These are phyloP conservation scores for Truncatella angustata DNA, from an alignment of 2,329 filamentous ascomycete genomes.

Conservation along the genomic window DNA sequence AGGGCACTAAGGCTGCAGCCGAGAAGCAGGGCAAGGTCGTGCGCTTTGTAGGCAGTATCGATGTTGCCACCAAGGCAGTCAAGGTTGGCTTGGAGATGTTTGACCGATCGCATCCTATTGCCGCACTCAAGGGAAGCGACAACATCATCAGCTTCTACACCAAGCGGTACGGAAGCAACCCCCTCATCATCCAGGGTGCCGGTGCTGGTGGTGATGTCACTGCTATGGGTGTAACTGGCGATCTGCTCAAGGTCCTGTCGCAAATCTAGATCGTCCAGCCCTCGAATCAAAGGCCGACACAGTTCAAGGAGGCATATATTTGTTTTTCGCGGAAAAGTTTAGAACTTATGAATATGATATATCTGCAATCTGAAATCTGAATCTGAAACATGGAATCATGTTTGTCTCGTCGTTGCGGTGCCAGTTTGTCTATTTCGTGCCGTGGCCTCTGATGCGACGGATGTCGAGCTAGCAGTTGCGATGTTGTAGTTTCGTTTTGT, in stretches of 20 bases:
- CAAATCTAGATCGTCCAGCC: constrained; percentile 63
- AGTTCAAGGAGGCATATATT: no score
- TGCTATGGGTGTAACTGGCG: constrained; percentile 94
- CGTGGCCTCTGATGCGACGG: background rate
- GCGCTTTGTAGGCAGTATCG: constrained; percentile 90
- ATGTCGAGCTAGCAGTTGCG: background rate
- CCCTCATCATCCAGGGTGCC: constrained; percentile 90
- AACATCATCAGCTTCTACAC: constrained; percentile 99
- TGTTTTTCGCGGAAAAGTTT: no score
- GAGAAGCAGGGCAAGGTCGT: constrained; percentile 88
- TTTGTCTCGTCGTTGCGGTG: no score
- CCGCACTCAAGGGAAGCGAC: constrained; percentile 91
- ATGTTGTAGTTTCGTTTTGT: background rate
- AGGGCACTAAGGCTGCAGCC: constrained; percentile 79
- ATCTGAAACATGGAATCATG: no score
- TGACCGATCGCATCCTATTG: constrained; percentile 86
- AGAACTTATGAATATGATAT: no score
- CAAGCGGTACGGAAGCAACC: constrained; percentile 86
- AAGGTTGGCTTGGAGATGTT: constrained; percentile 92
- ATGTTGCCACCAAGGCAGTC: constrained; percentile 75
- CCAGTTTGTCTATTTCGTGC: background rate
- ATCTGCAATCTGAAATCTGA: no score
- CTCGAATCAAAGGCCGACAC: no score
- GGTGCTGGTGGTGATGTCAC: constrained; percentile 94
- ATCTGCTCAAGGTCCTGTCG: constrained; percentile 84